Evolutionary conservation across 352 stramenopile species (phyloP).

Genomic region (Globisporangium camurandrum): DNA sequence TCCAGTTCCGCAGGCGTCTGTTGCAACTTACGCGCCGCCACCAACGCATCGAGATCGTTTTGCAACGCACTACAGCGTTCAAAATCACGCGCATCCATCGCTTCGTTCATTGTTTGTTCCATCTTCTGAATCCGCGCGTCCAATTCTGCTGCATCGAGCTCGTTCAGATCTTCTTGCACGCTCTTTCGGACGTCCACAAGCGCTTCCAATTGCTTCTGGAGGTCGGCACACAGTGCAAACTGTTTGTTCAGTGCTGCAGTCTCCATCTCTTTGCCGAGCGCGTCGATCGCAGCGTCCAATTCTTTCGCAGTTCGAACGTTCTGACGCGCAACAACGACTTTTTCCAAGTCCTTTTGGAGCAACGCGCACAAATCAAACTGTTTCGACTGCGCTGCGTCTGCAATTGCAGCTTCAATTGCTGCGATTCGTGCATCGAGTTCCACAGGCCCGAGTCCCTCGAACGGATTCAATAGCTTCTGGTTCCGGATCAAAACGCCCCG

Average conservation of each 20-base stretch:
- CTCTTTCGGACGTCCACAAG: conserved; percentile 66
- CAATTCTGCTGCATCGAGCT: conserved; percentile 75
- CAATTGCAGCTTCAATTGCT: conserved; percentile 70
- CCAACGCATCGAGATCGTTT: conserved; percentile 52
- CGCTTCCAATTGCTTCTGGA: conserved; percentile 77
- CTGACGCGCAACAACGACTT: conserved; percentile 72
- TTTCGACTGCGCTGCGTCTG: conserved; percentile 68
- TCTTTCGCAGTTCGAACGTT: conserved; percentile 84
- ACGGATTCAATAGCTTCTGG: conserved; percentile 67
- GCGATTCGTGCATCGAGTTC: conserved; percentile 73
- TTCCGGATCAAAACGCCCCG: conserved; percentile 71
- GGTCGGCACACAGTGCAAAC: conserved; percentile 69
- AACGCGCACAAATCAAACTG: conserved; percentile 82
- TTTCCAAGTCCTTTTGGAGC: conserved; percentile 79
- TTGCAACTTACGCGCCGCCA: conserved; percentile 77
- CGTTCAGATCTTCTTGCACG: conserved; percentile 80
- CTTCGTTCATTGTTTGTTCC: conserved; percentile 57
- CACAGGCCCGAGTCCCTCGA: conserved; percentile 67
- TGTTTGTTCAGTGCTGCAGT: conserved; percentile 63
- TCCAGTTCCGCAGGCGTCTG: conserved; percentile 81
- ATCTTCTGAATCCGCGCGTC: conserved; percentile 72
- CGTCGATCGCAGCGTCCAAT: conserved; percentile 72
- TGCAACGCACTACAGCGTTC: conserved; percentile 72
- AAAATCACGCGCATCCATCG: conserved; percentile 76
- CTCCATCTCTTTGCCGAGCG: conserved; percentile 75